phyloP scores from a whole-genome alignment of 208 protist species.

The Tetramitus jugosus region DNA sequence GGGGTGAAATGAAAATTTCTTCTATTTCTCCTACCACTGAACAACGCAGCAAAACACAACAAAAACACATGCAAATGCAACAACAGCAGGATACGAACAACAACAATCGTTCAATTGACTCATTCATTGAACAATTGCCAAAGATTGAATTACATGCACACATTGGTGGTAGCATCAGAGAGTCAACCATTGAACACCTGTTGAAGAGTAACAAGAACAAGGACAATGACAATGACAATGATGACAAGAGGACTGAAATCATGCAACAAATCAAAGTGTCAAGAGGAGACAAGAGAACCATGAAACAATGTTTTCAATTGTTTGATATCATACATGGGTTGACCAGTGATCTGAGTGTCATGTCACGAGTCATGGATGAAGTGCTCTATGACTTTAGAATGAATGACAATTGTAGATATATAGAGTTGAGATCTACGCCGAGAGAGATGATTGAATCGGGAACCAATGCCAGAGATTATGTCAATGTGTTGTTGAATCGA shows the following conservation, averaged over 20 bases:
- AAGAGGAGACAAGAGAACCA: not conserved
- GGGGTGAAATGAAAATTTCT: too few relatives aligned
- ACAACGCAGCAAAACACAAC: too few relatives aligned
- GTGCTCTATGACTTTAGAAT: slow-evolving; percentile 55
- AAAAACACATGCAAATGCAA: too few relatives aligned
- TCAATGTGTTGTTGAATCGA: slow-evolving; percentile 18
- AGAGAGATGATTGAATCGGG: slow-evolving; percentile 28
- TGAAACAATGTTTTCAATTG: slow-evolving; percentile 24
- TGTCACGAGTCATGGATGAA: slow-evolving; percentile 64
- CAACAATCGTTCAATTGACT: too few relatives aligned
- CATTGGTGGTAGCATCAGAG: slow-evolving; percentile 32
- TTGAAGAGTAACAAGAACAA: slow-evolving; percentile 31
- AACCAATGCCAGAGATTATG: slow-evolving; percentile 24
- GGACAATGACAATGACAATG: too few relatives aligned
- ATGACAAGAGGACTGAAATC: not conserved
- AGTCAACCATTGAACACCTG: slow-evolving; percentile 25
- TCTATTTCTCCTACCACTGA: too few relatives aligned
- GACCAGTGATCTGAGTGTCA: slow-evolving; percentile 46
- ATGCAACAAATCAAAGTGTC: not conserved
- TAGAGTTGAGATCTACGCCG: slow-evolving; percentile 69
- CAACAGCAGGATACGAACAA: too few relatives aligned
- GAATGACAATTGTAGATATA: slow-evolving; percentile 51
- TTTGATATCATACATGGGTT: slow-evolving; percentile 24
- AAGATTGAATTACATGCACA: slow-evolving; percentile 38
- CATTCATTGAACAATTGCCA: too few relatives aligned